Evolutionary conservation across 116 monocot species (phyloP), one percentile per base, ranked within the genome.

Genomic region (Papilionanthe hybrid): DNA sequence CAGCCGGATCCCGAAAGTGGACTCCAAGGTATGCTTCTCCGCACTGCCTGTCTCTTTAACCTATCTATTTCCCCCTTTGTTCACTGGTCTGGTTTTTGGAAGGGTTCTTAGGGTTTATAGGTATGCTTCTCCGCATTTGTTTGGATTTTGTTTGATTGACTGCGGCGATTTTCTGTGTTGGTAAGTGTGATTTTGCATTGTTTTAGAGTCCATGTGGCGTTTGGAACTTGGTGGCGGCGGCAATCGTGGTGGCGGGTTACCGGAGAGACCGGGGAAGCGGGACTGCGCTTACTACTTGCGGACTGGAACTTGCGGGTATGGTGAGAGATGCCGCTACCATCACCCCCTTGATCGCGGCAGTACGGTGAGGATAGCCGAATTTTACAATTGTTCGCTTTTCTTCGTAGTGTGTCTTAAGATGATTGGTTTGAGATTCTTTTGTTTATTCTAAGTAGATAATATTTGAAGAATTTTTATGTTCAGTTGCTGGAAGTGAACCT

Each of bases 271-370:
- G 5, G 95, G 95, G 2, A 90, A 93, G 79, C 83, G 81, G 13
- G 95, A 95, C 60, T 99, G 99, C 44, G 37, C 77, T 37, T 95
- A 91, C 71, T 99, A 89, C 80, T 58, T 99, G 63, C 91, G 95
- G 27, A 99, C 93, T 3, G 99, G 99, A 9, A 72, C 86, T 41
- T 99, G 99, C 67, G 95, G 93, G 12, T 99, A 90, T 76, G 99
- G 95, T 6, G 90, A 93, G 19, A 81, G 86, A 50, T 99, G 99
- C 82, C 87, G 95, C 17, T 99, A 85, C 82, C 93, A 99, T 84
- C 99, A 99, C 53, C 99, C 99, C 22, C 93, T 88, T 48, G 81
- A 86, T 74, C 91, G 83, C 7, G 27, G 76, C 20, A 20, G 27
- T 42, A 41, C 49, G 80, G 89, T 89, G 79, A 83, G 83, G 12